Evolutionary conservation across 1,139 yeast genomes (phyloP).

Genomic region (Scheffersomyces illinoinensis): DNA sequence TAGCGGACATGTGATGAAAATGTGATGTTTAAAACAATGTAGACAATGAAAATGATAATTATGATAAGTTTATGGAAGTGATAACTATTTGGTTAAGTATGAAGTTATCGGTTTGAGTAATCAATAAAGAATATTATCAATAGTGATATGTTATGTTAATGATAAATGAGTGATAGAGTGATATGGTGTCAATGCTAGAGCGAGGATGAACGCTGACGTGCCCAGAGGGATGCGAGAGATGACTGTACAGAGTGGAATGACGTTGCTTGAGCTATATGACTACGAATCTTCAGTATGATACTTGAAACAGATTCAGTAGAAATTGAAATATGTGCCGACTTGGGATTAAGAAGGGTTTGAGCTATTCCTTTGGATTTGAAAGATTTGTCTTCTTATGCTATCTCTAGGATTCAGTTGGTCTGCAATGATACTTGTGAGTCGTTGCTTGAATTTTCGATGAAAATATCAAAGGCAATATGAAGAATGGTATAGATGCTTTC

Average conservation of each 20-base stretch:
- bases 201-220: not conserved
- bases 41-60: not conserved
- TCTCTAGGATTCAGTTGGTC: not conserved
- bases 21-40: not conserved
- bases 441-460: not conserved
- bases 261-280: not conserved
- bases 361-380: not conserved
- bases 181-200: not conserved
- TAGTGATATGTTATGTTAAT: not conserved
- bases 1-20: slow-evolving; percentile 12
- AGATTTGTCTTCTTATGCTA: not conserved
- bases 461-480: not conserved
- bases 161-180: not conserved
- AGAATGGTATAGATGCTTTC: not conserved
- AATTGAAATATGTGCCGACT: too few relatives aligned
- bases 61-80: not conserved
- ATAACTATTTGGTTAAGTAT: not conserved
- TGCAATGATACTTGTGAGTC: not conserved
- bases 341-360: not conserved
- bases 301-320: not conserved
- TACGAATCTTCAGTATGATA: not conserved
- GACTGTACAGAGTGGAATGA: not conserved
- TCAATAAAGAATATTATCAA: not conserved
- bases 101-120: not conserved
- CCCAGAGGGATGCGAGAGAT: not conserved